Evolutionary conservation across 2,329 filamentous ascomycete genomes (phyloP), one percentile per base, ranked within the genome.

Genomic region (Pseudodiploospora longispora): DNA sequence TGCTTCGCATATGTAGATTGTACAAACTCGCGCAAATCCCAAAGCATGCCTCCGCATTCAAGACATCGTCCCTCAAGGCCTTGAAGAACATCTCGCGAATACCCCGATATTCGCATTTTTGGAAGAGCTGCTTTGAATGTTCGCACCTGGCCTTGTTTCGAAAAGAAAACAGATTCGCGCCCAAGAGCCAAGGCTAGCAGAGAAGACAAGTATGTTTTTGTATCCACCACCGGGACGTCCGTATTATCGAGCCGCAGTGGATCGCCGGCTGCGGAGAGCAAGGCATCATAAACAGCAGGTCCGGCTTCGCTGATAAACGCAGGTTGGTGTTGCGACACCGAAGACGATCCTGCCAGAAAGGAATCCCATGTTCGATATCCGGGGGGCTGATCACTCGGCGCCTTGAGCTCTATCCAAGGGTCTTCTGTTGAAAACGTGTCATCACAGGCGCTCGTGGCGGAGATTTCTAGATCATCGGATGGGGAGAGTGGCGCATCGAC

Each of bases 221-320:
- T 60, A 40, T 77, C 68, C 3, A 82, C 59, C 8, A 75, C 57
- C 9, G 67, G 59, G 5, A 67, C 58, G 3, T 64, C 55, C 6
- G 57, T 55, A 31, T 70, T 71, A 38, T 52, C 58, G 30, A 68
- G 53, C 34, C 52, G 52, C 31, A 70, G 55, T 43, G 60, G 67
- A 48, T 71, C 75, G 28, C 59, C 60, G 12, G 58, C 51, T 40
- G 65, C 61, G 49, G 58, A 55, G 4, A 85, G 52, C 3, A 80
- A 69, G 6, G 82, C 77, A 64, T 91, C 84, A 48, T 87, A 86
- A 2, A 76, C 71, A 7, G 61, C 61, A 2, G 82, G 69, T 0
- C 83, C 83, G 29, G 81, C 78, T 62, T 93, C 87, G 3, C 80
- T 82, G 9, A 89, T 64, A 49, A 85, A 82, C 2, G 73, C 61